Evolutionary conservation across 192 early-diverging fungal genomes (phyloP).

Genomic region (Mortierella hygrophila): DNA sequence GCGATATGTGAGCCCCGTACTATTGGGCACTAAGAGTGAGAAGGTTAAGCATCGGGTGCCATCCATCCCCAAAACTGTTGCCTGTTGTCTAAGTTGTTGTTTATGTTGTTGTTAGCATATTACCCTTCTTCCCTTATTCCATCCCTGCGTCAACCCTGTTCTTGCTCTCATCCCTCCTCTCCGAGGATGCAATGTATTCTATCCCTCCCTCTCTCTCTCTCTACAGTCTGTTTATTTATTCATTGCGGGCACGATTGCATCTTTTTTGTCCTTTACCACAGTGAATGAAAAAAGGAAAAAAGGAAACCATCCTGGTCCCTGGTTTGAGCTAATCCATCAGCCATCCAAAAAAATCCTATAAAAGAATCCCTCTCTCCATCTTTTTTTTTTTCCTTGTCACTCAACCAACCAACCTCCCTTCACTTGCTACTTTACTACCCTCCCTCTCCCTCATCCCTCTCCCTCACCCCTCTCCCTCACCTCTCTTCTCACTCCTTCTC

Average conservation of each 20-base stretch:
- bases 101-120: too few relatives aligned
- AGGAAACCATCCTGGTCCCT: neutral
- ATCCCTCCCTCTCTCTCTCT: neutral
- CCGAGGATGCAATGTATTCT: neutral
- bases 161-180: neutral
- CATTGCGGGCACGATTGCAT: neutral
- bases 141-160: neutral
- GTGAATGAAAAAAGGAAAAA: neutral
- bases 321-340: too few relatives aligned
- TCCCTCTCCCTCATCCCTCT: neutral
- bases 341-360: slow-evolving; percentile 19
- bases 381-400: slow-evolving; percentile 44
- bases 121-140: neutral
- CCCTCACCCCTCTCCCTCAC: neutral
- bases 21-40: neutral
- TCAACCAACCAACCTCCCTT: slow-evolving; percentile 36
- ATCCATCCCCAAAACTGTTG: neutral
- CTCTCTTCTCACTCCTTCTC: neutral
- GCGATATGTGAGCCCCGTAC: neutral
- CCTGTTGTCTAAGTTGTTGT: neutral
- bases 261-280: too few relatives aligned
- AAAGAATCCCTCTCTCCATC: slow-evolving; percentile 28
- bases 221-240: neutral
- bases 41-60: neutral
- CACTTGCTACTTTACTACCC: slow-evolving; percentile 14